phyloP scores from a whole-genome alignment of 768 basidiomycete genomes.

The Tricholoma saponaceum region DNA sequence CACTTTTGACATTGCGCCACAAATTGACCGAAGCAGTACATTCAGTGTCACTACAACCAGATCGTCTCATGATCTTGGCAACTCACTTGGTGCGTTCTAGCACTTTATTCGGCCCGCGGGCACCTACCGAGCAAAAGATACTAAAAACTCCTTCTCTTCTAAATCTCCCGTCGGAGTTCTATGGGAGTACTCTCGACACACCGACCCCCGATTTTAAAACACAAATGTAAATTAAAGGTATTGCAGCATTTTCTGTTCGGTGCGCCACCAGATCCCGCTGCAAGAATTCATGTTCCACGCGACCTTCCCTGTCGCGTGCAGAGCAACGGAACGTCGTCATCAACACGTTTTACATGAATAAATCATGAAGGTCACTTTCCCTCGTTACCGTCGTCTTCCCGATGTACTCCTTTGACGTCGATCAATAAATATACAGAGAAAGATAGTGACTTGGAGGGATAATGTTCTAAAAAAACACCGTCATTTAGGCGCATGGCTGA shows the following conservation, averaged over 20 bases:
- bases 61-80: slow-evolving; percentile 12
- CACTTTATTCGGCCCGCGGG: slow-evolving; percentile 16
- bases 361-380: not conserved
- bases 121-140: not conserved
- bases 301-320: not conserved
- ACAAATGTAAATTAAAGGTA: not conserved
- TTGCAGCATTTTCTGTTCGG: slow-evolving; percentile 4
- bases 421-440: not conserved
- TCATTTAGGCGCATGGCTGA: not conserved
- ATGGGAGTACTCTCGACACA: not conserved
- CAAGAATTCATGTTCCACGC: not conserved
- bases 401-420: not conserved
- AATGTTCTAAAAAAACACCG: not conserved
- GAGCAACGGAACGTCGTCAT: not conserved
- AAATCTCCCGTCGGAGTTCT: slow-evolving; percentile 6
- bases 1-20: slow-evolving; percentile 19
- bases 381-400: not conserved
- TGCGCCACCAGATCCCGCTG: slow-evolving; percentile 9
- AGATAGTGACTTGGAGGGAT: not conserved
- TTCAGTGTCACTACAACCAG: slow-evolving; percentile 5
- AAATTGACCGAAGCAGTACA: slow-evolving; percentile 20
- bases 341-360: not conserved
- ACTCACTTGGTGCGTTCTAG: not conserved
- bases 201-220: not conserved
- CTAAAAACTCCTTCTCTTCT: slow-evolving; percentile 9